Conservation (phyloP, 2,329 filamentous ascomycete genomes). For the Aspergillus sp. region DNA sequence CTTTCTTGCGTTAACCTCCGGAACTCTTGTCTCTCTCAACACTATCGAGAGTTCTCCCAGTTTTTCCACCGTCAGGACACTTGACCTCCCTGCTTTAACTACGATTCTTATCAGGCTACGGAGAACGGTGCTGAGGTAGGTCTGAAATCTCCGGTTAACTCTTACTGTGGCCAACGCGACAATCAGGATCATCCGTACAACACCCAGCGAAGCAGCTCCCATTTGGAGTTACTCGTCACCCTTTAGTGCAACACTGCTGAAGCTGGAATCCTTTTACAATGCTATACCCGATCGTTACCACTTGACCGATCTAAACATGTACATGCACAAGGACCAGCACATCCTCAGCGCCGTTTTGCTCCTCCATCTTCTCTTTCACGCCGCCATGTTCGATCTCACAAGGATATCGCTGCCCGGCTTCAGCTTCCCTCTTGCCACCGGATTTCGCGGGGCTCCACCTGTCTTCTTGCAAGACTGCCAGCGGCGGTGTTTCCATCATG, state of each 20-base stretch:
- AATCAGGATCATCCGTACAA: not conserved
- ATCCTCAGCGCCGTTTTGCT: not conserved
- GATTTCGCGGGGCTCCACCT: not conserved
- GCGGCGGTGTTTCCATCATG: not conserved
- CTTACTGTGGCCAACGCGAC: not conserved
- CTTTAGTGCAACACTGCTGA: not conserved
- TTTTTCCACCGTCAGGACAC: not conserved
- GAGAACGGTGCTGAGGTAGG: not conserved
- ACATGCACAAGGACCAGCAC: not conserved
- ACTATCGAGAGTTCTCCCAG: not conserved
- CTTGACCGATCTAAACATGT: not conserved
- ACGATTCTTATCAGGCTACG: not conserved
- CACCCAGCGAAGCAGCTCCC: too few relatives aligned
- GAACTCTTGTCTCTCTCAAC: not conserved
- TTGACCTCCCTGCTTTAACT: not conserved
- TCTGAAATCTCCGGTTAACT: not conserved
- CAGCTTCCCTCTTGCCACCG: not conserved
- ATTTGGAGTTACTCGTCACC: not conserved
- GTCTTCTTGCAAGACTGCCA: not conserved
- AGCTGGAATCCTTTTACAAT: not conserved
- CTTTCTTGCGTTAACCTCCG: not conserved
- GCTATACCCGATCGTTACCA: not conserved
- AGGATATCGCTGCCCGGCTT: not conserved
- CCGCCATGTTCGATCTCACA: not conserved
- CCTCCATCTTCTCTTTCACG: not conserved